Evolutionary conservation across 305 asterid species (phyloP), one percentile per base, ranked within the genome.

Genomic region (Fraxinus platypoda): DNA sequence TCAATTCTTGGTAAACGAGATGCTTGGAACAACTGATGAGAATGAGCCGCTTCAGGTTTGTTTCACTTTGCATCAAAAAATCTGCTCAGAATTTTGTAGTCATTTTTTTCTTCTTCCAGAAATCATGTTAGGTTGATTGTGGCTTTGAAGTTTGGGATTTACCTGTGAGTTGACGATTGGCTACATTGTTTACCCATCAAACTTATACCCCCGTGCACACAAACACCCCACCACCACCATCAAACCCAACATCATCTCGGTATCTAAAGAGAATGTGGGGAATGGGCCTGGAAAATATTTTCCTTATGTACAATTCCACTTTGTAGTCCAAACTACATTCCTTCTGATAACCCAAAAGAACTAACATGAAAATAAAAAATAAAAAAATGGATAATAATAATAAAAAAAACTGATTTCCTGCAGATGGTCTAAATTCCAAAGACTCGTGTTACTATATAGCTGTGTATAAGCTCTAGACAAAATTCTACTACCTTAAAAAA

Each of bases 11-110:
- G 94, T 91, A 78, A 87, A 84, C 9, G 94, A 91, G 88, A 91
- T 91, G 91, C 93, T 91, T 46, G 94, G 94, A 76, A 90, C 93
- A 74, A 91, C 92, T 59, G 94, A 91, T 83, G 95, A 91, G 83
- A 91, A 91, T 64, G 93, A 91, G 87, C 93, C 95, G 76, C 95
- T 91, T 84, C 95, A 91, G 93, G 95, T 88, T 77, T 25, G 84
- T 85, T 59, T 38, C 46, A 17, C 78, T 71, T 15, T 68, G 70
- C 30, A 3, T 74, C n/a, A 21, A 12, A 66, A 66, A 25, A 25
- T 66, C 35, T 11, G n/a, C 74, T 26, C 17, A 3, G 7, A 66
- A 66, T 66, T 66, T 66, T 26, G 19, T 66, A 26, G 35, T 66
- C 35, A 66, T 66, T 26, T 25, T 25, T 26, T 23, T 62, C 2